phyloP scores from a whole-genome alignment of 139 green algal species.

The Coelastrella sp. region DNA sequence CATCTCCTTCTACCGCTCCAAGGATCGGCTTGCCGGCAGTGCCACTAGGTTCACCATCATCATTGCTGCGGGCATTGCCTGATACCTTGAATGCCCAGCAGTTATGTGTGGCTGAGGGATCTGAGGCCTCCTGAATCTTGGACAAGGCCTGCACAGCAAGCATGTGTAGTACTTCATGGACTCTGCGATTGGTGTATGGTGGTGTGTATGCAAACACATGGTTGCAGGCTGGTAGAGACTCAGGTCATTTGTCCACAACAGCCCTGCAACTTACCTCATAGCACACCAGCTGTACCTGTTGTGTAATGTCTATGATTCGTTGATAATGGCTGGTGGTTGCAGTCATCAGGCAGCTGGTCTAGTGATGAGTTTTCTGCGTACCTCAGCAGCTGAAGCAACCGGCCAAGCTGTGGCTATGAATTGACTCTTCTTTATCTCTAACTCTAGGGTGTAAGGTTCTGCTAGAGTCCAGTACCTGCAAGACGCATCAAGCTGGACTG shows the following conservation, averaged over 20 bases:
- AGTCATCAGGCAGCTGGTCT: neutral
- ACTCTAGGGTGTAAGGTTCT: slow-evolving; percentile 8
- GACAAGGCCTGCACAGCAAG: slow-evolving; percentile 58
- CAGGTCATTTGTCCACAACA: no score
- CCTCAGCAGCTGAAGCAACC: slow-evolving; percentile 54
- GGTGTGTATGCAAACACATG: neutral
- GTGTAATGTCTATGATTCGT: no score
- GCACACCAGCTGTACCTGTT: no score
- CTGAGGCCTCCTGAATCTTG: slow-evolving; percentile 55
- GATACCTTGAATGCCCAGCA: slow-evolving; percentile 75
- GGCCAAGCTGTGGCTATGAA: slow-evolving; percentile 84
- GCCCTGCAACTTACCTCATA: no score
- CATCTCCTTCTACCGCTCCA: slow-evolving; percentile 81
- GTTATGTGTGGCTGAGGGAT: slow-evolving; percentile 82
- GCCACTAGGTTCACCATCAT: slow-evolving; percentile 91
- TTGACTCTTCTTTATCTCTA: slow-evolving; percentile 53
- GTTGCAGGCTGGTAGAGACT: neutral
- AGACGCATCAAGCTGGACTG: neutral
- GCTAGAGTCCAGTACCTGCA: slow-evolving; percentile 55
- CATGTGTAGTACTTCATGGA: no score
- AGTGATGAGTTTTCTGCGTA: slow-evolving; percentile 1
- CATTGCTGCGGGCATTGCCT: slow-evolving; percentile 63
- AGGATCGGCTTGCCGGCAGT: slow-evolving; percentile 90
- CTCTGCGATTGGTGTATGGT: neutral
- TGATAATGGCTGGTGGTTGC: neutral